These are phyloP conservation scores for Chrysoporthe puriensis DNA, from an alignment of 2,329 filamentous ascomycete genomes.

Conservation along the genomic window DNA sequence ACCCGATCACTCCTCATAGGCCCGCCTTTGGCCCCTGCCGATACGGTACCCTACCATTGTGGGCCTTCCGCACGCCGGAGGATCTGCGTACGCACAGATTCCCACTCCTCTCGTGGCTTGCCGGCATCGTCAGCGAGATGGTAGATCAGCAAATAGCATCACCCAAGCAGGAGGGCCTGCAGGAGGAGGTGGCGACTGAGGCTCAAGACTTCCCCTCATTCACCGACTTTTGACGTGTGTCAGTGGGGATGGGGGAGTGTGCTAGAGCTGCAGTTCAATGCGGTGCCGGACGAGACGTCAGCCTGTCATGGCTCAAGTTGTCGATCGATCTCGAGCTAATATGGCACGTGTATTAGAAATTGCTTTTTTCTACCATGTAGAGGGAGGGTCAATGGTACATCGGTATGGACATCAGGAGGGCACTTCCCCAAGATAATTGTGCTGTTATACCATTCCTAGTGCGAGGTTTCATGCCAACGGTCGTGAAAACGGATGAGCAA, in stretches of 20 bases:
- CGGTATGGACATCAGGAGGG: background rate
- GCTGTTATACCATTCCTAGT: background rate
- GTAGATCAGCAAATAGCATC: constrained; percentile 22
- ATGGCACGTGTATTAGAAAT: background rate
- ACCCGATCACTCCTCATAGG: background rate
- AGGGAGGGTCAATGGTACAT: background rate
- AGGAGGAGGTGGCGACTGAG: constrained; percentile 22
- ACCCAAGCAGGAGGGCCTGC: constrained; percentile 20
- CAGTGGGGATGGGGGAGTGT: constrained; percentile 11
- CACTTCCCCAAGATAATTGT: background rate
- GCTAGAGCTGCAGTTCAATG: constrained; percentile 3
- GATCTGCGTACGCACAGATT: constrained; percentile 13
- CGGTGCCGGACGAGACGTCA: background rate
- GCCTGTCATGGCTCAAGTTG: background rate
- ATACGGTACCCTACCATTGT: background rate
- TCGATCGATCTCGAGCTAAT: background rate
- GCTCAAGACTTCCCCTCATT: constrained; percentile 21
- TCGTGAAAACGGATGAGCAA: too few species aligned
- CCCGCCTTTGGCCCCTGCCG: constrained; percentile 1
- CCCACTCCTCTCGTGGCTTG: constrained; percentile 24
- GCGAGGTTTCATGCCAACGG: too few species aligned
- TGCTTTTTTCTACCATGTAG: background rate
- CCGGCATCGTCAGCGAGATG: constrained; percentile 17
- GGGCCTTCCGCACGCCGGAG: background rate
- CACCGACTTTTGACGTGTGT: constrained; percentile 27